Base-by-base conservation (phyloP, 768 basidiomycete genomes). In the Imleria badia region DNA sequence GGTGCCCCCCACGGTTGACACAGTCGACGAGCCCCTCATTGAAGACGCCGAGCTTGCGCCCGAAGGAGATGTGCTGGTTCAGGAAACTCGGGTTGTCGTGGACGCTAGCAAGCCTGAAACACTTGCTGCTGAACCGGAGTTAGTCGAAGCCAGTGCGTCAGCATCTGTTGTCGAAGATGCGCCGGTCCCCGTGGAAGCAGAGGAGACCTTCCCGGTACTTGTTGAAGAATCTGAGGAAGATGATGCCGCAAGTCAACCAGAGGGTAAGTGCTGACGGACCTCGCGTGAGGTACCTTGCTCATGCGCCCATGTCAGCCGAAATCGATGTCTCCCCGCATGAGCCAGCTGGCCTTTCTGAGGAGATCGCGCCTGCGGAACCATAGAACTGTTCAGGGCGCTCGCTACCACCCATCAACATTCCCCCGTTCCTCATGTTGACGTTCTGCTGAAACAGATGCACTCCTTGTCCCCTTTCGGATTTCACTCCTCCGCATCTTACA, bases 211-310 rank as follows among this genome's bases (percentile, higher is more conserved):
- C 6, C 15, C 31, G 15, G 36, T 20, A 3, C 23, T 10, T 22
- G 30, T 19, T 12, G 50, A 30, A 20, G 48, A 17, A 13, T 13
- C 36, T 11, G 36, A 44, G 11, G 31, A 45, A 23, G 39, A 30
- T 6, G 39, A 30, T 6, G 42, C 1, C 15, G 13, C 30, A 33
- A 38, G 36, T 38, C 36, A 41, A 19, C 42, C 48, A 17, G 26
- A 43, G 14, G 47, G 58, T 60, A n/a, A 62, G 63, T 58, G 45
- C 6, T 43, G 44, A 51, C 7, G 31, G 51, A 48, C 36, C 11
- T 34, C 34, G 23, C 20, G 29, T 26, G 31, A 33, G 23, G 12
- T 22, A 29, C 36, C 14, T 48, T 1, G 19, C 48, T 65, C 41
- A 62, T 26, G 40, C 11, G 20, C 44, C 5, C 20, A 13, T 38